Evolutionary conservation across 2,329 filamentous ascomycete genomes (phyloP), one percentile per base, ranked within the genome.

Genomic region (Talaromyces sp.): DNA sequence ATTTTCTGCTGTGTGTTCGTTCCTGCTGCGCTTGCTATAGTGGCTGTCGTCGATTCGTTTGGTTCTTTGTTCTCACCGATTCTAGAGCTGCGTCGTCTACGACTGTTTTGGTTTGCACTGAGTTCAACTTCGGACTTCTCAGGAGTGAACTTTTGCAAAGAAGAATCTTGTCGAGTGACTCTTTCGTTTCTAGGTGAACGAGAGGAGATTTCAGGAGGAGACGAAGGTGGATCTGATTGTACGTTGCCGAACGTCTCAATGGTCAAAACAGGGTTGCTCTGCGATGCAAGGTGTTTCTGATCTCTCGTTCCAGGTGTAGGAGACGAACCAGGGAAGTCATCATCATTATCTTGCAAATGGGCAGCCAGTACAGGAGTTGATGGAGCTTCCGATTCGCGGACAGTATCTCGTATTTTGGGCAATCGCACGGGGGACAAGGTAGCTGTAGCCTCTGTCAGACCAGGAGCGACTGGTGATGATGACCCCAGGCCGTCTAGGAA

Each of bases 401-500:
- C 65, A 8, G 64, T 40, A 25, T 64, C 63, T 62, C 63, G 63
- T n/a, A 70, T 57, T 56, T 61, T 62, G 35, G 65, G 68, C 41
- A 70, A 56, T 53, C 67, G 66, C 2, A 65, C 64, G 11, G 69
- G 70, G 4, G 70, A 71, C 36, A 66, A 63, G 39, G 67, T 28
- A 11, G n/a, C 51, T 55, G 35, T 45, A 60, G 54, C 59, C 52
- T 60, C 64, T 57, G 59, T 61, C 65, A 59, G 66, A 65, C 52
- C 50, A 25, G 52, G 43, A 41, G 55, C 70, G 62, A 64, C 69
- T 54, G 66, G 64, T 2, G 72, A 72, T 11, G 71, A 72, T 13
- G 85, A 86, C 31, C 79, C 79, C 25, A 92, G 78, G 19, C 87
- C 83, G 1, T 87, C 80, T 64, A 91, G 93, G 61, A 93, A 77